A percentile compares a stretch with the other conserved stretches of the same genome.
phyloP scores from a whole-genome alignment of 208 protist species.

The Trypanosoma lewisi region DNA sequence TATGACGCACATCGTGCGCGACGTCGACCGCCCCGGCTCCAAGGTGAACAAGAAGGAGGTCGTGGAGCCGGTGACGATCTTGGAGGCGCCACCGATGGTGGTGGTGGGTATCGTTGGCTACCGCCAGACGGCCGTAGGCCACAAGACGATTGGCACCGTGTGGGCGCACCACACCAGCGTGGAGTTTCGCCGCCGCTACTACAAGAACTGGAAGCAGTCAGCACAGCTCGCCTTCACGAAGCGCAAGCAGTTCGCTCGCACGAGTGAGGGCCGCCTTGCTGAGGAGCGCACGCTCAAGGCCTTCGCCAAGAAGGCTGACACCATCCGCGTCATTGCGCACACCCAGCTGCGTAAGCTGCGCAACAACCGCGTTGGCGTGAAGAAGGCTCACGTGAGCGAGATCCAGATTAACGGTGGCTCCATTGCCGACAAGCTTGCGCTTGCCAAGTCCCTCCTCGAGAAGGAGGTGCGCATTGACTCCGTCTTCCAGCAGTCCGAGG shows the following conservation, averaged over 20 bases:
- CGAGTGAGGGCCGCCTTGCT: constrained; percentile 84
- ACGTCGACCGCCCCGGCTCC: constrained; percentile 94
- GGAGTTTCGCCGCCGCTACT: constrained; percentile 96
- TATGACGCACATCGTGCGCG: constrained; percentile 99
- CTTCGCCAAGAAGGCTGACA: constrained; percentile 96
- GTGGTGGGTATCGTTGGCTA: constrained; percentile 99
- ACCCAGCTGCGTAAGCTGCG: constrained; percentile 96
- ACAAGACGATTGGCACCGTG: constrained; percentile 97
- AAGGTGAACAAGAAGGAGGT: constrained; percentile 99
- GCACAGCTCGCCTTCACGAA: constrained; percentile 98
- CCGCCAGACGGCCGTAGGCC: constrained; percentile 94
- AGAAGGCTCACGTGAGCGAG: constrained; percentile 99
- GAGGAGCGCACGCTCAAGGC: constrained; percentile 85
- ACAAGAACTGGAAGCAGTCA: constrained; percentile 98
- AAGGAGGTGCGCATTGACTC: constrained; percentile 93
- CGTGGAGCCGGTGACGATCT: constrained; percentile 98
- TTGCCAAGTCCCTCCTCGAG: constrained; percentile 94
- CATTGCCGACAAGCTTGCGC: constrained; percentile 96
- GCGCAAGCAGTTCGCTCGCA: constrained; percentile 81
- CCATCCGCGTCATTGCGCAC: constrained; percentile 98
- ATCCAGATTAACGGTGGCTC: constrained; percentile 99
- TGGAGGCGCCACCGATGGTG: constrained; percentile 98
- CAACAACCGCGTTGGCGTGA: constrained; percentile 97
- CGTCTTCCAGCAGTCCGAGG: constrained; percentile 96
- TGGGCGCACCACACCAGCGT: constrained; percentile 97